Percentiles rank a stretch among this genome's conserved stretches.
phyloP scores from a whole-genome alignment of 192 early-diverging fungal genomes.

The Coemansia sp. region DNA sequence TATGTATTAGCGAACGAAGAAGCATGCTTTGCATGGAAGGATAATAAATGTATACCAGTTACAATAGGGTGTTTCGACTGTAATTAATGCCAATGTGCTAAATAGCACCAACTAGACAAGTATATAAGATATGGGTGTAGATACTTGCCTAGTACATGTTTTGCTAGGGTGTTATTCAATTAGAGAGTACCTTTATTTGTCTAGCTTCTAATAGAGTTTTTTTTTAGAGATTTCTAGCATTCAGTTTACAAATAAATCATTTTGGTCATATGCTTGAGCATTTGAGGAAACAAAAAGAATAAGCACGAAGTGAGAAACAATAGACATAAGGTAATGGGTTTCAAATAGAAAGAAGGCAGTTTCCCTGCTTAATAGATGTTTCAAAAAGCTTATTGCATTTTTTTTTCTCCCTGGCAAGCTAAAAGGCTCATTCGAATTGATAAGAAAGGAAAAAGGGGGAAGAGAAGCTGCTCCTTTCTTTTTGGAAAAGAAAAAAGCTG shows the following conservation, averaged over 20 bases:
- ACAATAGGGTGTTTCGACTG: neutral
- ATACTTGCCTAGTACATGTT: neutral
- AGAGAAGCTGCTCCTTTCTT: neutral
- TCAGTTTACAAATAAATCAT: neutral
- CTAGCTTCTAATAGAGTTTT: no score
- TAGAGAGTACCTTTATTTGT: no score
- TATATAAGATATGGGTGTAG: neutral
- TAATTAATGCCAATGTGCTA: neutral
- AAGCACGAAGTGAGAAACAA: no score
- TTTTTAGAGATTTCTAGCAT: neutral
- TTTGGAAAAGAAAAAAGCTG: no score
- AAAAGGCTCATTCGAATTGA: neutral
- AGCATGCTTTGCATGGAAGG: neutral
- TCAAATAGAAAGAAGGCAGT: no score
- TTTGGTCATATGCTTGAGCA: no score
- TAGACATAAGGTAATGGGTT: no score
- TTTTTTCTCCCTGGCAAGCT: neutral
- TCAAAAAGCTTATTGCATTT: neutral
- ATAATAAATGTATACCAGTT: neutral
- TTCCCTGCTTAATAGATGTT: no score
- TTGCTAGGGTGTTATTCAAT: neutral
- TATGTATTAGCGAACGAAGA: neutral
- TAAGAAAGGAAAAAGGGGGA: neutral
- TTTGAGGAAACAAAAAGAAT: no score
- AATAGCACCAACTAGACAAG: neutral